Evolutionary conservation across 2,329 filamentous ascomycete genomes (phyloP).

Genomic region (Trichoderma breve): DNA sequence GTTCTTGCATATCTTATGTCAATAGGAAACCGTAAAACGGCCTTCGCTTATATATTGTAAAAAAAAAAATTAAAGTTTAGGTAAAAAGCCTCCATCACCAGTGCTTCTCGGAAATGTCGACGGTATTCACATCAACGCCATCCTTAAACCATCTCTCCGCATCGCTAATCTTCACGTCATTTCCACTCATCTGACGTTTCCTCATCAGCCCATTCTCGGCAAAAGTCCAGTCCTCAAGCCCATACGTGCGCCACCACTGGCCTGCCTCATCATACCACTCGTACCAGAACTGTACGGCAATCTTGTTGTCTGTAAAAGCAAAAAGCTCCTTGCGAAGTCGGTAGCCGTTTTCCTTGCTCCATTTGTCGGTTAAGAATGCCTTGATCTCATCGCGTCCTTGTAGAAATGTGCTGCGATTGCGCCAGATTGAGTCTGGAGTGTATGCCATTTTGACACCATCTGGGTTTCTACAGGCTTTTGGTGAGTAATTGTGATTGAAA

Average conservation of each 20-base stretch:
- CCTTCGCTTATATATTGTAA: background rate
- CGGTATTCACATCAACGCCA: slow-evolving; percentile 65
- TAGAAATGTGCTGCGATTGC: slow-evolving; percentile 71
- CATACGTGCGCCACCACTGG: slow-evolving; percentile 86
- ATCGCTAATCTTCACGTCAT: slow-evolving; percentile 63
- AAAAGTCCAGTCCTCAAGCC: slow-evolving; percentile 78
- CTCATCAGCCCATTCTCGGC: slow-evolving; percentile 67
- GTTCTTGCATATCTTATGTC: background rate
- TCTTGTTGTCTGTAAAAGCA: slow-evolving; percentile 69
- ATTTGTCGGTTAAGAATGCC: slow-evolving; percentile 68
- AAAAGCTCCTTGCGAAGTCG: slow-evolving; percentile 81
- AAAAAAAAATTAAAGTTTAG: background rate
- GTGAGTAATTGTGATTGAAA: background rate
- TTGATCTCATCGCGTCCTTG: slow-evolving; percentile 66
- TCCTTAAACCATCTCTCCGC: slow-evolving; percentile 68
- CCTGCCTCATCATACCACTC: slow-evolving; percentile 69
- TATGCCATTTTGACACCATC: slow-evolving; percentile 67
- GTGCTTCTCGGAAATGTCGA: slow-evolving; percentile 65
- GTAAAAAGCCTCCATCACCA: slow-evolving; percentile 47
- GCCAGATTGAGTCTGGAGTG: slow-evolving; percentile 74
- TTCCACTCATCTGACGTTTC: slow-evolving; percentile 74
- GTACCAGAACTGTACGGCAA: slow-evolving; percentile 90
- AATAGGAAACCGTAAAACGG: background rate
- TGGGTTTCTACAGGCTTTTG: slow-evolving; percentile 53
- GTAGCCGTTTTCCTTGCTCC: slow-evolving; percentile 70